Percentiles rank a stretch among this genome's conserved stretches.
phyloP scores from a whole-genome alignment of 371 early-diverging fungal species.

The Mortierella polycephala region DNA sequence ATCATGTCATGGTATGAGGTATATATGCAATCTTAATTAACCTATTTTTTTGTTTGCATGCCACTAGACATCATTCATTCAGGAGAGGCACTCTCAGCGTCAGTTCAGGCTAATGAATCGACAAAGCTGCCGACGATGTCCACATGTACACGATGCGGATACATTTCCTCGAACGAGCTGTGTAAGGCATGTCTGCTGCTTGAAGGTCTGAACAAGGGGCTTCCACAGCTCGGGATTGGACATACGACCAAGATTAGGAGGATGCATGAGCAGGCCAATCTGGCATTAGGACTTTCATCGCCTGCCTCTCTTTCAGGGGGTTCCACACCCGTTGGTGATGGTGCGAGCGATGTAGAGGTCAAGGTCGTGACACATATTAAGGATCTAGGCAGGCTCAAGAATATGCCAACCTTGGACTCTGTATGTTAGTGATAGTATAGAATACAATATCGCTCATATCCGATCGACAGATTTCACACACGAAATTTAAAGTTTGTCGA shows the following conservation, averaged over 20 bases:
- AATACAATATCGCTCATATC: too few relatives aligned
- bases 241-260: constrained; percentile 49
- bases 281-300: constrained; percentile 14
- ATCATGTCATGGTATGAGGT: not conserved
- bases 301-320: not conserved
- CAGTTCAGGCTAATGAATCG: constrained; percentile 75
- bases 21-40: not conserved
- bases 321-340: not conserved
- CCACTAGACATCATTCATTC: constrained; percentile 89
- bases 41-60: not conserved
- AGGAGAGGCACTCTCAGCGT: constrained; percentile 90
- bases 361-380: constrained; percentile 48
- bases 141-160: constrained; percentile 92
- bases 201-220: constrained; percentile 92
- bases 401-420: constrained; percentile 27
- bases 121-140: constrained; percentile 58
- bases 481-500: too few relatives aligned
- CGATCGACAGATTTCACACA: too few relatives aligned
- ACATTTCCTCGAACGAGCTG: constrained; percentile 89
- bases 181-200: constrained; percentile 96
- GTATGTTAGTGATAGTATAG: not conserved
- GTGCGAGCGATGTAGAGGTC: constrained; percentile 5
- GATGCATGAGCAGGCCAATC: constrained; percentile 28
- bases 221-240: constrained; percentile 70
- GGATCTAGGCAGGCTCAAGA: constrained; percentile 34